Conservation (phyloP, 257 asterid species). For the Capsicum pubescens region DNA sequence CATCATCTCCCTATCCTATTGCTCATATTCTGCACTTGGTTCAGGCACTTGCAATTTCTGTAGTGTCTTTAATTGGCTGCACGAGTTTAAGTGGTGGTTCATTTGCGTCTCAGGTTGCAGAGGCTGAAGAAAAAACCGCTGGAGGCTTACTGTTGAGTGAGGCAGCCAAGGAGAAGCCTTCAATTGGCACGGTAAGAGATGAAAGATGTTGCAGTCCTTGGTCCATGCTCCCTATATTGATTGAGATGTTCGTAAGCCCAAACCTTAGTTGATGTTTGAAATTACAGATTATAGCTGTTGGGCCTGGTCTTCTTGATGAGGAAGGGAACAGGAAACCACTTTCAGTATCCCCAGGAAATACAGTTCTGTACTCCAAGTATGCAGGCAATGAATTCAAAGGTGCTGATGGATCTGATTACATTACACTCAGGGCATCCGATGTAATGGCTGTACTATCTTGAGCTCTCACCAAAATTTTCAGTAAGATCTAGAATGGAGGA, state of each 20-base stretch:
- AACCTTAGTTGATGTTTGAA: not conserved
- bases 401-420: slow-evolving; percentile 70
- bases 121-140: slow-evolving; percentile 80
- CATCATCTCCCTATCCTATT: not conserved
- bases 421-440: slow-evolving; percentile 75
- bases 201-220: not conserved
- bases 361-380: slow-evolving; percentile 83
- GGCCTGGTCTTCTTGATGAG: slow-evolving; percentile 85
- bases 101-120: slow-evolving; percentile 64
- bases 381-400: slow-evolving; percentile 93
- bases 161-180: slow-evolving; percentile 90
- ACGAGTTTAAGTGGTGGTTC: not conserved
- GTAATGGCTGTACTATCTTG: slow-evolving; percentile 77
- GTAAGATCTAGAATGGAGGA: slow-evolving; percentile 28
- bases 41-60: not conserved
- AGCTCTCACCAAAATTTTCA: slow-evolving; percentile 10
- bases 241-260: slow-evolving; percentile 9
- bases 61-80: not conserved
- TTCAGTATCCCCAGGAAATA: slow-evolving; percentile 69
- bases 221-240: not conserved
- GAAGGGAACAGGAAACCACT: slow-evolving; percentile 82
- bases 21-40: not conserved
- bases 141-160: slow-evolving; percentile 90
- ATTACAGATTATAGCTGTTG: slow-evolving; percentile 78
- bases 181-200: slow-evolving; percentile 76